Base-by-base conservation (phyloP, 2,329 filamentous ascomycete species). In the Talaromyces sp. region DNA sequence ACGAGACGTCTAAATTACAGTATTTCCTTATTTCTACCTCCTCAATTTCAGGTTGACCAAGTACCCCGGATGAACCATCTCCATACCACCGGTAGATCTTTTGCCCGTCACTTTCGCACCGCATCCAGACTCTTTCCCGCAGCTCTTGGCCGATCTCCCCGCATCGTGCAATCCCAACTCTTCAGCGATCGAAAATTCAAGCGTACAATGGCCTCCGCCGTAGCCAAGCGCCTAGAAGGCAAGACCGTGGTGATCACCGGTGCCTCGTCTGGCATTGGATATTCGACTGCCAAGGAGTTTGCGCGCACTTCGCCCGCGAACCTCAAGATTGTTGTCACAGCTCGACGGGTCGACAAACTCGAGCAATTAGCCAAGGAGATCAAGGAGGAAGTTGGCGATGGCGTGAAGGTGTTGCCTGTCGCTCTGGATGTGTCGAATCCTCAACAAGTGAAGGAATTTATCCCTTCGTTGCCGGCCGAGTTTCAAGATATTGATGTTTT, bases 161-260 rank as follows among this genome's bases (percentile, higher is more conserved):
- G 49, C 50, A 27, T 65, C 41, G 37, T 13, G 37, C 63, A 57
- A 11, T 47, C 64, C 7, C 58, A 65, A 15, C 27, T 25, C 19
- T 31, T 65, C 27, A 47, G 22, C 39, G 11, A 45, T 19, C 52
- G 41, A 50, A 57, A 33, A 17, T n/a, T 45, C 41, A 63, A 67
- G 73, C 76, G 83, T 72, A 85, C 78, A 65, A 90, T 89, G 87
- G 79, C 85, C 27, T 86, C 91, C 45, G 87, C 90, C 74, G 88
- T 90, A 80, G 85, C 85, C 68, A 90, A 92, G 78, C 93, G 94
- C 81, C 91, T 99, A 67, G 86, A 90, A 73, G 93, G 93, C 85
- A 98, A 98, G 83, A 98, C 93, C 4, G 84, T 98, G 66, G 80
- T 98, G 65, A 86, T 99, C 68, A 98, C 95, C 5, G 95, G 95